A percentile compares a stretch with the other conserved stretches of the same genome.
These are phyloP conservation scores for Beauveria caledonica DNA, from an alignment of 2,329 filamentous ascomycete species.

Conservation along the genomic window DNA sequence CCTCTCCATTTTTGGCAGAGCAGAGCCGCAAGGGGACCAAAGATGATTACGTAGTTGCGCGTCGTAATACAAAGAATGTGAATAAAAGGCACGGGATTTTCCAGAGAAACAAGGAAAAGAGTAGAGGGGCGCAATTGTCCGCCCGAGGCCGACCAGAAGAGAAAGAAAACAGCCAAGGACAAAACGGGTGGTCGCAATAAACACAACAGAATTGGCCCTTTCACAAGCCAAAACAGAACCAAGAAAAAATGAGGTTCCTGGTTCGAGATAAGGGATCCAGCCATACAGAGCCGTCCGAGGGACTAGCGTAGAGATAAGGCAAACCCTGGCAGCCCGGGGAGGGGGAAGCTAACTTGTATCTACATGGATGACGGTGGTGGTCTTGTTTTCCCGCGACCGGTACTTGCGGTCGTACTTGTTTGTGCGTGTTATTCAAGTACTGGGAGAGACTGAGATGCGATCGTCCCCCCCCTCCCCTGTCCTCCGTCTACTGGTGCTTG, in stretches of 20 bases:
- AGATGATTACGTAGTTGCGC: neutral
- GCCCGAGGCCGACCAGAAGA: neutral
- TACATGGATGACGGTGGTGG: too few relatives aligned
- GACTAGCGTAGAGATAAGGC: neutral
- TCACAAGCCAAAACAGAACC: neutral
- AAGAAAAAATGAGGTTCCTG: neutral
- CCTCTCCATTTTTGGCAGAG: neutral
- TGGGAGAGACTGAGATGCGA: neutral
- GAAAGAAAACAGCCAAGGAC: neutral
- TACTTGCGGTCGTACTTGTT: too few relatives aligned
- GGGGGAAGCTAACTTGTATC: too few relatives aligned
- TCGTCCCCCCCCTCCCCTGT: neutral
- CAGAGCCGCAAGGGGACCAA: neutral
- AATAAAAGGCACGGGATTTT: neutral
- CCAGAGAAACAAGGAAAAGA: neutral
- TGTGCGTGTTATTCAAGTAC: too few relatives aligned
- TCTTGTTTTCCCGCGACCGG: too few relatives aligned
- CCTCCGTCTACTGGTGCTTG: neutral
- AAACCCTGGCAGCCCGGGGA: neutral
- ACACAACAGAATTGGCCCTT: neutral
- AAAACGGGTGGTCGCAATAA: neutral
- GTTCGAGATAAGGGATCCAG: neutral
- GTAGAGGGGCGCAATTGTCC: neutral
- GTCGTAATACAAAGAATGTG: neutral
- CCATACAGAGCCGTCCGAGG: neutral